Percentiles rank a stretch among this genome's conserved stretches.
These are phyloP conservation scores for Talaromyces atroroseus DNA, from an alignment of 2,329 filamentous ascomycete species.

Conservation along the genomic window DNA sequence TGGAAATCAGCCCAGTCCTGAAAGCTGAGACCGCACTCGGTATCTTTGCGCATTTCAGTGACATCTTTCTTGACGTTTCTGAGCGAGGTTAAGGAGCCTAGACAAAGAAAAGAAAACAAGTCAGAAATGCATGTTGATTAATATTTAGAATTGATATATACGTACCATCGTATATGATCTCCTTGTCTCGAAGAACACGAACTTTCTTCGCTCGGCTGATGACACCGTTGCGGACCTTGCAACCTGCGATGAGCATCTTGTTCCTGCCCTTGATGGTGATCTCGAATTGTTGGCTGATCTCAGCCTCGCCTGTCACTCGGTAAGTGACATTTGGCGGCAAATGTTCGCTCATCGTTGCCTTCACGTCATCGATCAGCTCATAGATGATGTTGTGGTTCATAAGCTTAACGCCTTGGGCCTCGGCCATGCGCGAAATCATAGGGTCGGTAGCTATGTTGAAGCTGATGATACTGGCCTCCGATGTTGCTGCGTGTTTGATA, in stretches of 20 bases:
- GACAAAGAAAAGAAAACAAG: not conserved
- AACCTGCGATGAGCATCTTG: constrained; percentile 75
- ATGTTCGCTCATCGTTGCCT: constrained; percentile 59
- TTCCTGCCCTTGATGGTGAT: constrained; percentile 71
- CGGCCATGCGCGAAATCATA: constrained; percentile 64
- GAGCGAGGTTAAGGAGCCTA: constrained; percentile 72
- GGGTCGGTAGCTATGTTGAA: constrained; percentile 73
- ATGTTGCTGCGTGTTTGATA: constrained; percentile 75
- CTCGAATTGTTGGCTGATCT: constrained; percentile 74
- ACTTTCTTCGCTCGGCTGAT: constrained; percentile 61
- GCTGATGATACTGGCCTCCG: constrained; percentile 70
- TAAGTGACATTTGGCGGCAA: constrained; percentile 62
- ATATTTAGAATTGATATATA: not conserved
- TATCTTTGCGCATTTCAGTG: constrained; percentile 79
- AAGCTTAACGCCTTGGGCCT: constrained; percentile 66
- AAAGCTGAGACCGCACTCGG: constrained; percentile 89
- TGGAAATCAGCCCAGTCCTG: constrained; percentile 71
- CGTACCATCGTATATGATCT: constrained; percentile 73
- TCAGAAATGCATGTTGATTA: constrained; percentile 5
- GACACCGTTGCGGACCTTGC: constrained; percentile 75
- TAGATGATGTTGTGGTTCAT: constrained; percentile 70
- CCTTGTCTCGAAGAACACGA: constrained; percentile 64
- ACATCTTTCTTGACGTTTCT: constrained; percentile 94
- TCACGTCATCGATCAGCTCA: constrained; percentile 46
- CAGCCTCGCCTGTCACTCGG: constrained; percentile 79